Percentiles rank a stretch among this genome's conserved stretches.
Evolutionary conservation across 371 early-diverging fungal genomes (phyloP).

Genomic region (Mortierella sp.): DNA sequence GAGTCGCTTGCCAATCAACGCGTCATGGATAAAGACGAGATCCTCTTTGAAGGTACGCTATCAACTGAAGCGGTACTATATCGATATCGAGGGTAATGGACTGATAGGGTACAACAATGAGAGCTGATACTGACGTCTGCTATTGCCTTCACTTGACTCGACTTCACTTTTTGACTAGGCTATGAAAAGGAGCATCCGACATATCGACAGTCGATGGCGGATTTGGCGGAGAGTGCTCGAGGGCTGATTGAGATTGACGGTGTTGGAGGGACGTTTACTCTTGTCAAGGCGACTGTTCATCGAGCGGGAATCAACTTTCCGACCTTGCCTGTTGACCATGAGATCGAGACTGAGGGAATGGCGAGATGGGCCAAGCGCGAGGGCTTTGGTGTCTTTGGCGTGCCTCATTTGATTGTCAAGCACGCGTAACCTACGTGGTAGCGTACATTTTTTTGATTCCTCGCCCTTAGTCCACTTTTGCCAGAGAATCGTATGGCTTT

Average conservation of each 20-base stretch:
- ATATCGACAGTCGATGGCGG: conserved; percentile 62
- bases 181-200: conserved; percentile 37
- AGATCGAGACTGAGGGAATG: conserved; percentile 83
- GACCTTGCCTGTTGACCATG: conserved; percentile 69
- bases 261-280: conserved; percentile 75
- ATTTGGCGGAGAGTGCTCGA: conserved; percentile 49
- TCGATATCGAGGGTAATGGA: not conserved
- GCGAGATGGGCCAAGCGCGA: conserved; percentile 78
- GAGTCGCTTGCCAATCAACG: conserved; percentile 65
- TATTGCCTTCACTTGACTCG: too few relatives aligned
- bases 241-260: conserved; percentile 70
- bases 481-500: too few relatives aligned
- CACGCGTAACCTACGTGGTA: conserved; percentile 49
- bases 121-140: too few relatives aligned
- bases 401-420: conserved; percentile 69
- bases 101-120: too few relatives aligned
- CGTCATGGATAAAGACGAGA: conserved; percentile 61
- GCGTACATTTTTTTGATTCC: not conserved
- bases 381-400: conserved; percentile 73
- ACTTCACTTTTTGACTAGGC: conserved; percentile 21
- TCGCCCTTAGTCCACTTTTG: too few relatives aligned
- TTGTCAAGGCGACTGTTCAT: conserved; percentile 77
- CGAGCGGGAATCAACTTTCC: conserved; percentile 77
- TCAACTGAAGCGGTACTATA: not conserved
- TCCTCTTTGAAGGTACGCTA: conserved; percentile 61